phyloP scores from a whole-genome alignment of 2,329 filamentous ascomycete genomes.

The Ascomycota sp. region DNA sequence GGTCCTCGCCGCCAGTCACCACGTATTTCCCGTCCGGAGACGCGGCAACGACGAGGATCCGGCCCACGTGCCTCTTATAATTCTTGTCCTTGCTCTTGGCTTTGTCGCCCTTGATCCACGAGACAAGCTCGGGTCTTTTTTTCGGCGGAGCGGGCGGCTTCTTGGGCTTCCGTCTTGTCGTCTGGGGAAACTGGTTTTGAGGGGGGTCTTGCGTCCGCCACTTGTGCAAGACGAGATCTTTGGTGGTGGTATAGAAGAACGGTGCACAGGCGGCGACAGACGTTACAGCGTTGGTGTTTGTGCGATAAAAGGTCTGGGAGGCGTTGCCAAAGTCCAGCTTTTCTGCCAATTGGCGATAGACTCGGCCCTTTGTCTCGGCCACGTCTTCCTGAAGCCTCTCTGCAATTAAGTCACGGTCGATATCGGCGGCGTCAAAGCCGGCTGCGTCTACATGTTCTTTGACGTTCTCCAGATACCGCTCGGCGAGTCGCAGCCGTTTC shows the following conservation, averaged over 20 bases:
- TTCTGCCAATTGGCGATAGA: conserved; percentile 60
- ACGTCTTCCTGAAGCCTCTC: conserved; percentile 80
- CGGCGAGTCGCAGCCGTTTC: conserved; percentile 63
- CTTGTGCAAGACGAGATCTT: conserved; percentile 66
- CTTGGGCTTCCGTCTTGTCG: conserved; percentile 33
- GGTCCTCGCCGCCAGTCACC: conserved; percentile 71
- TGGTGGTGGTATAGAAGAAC: conserved; percentile 71
- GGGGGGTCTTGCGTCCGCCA: conserved; percentile 59
- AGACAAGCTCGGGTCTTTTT: conserved; percentile 38
- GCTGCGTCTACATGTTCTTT: conserved; percentile 56
- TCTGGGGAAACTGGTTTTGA: conserved; percentile 35
- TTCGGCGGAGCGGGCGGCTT: conserved; percentile 34
- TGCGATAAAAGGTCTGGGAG: conserved; percentile 49
- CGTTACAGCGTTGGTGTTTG: conserved; percentile 57
- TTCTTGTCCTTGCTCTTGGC: conserved; percentile 36
- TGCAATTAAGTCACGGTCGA: conserved; percentile 80
- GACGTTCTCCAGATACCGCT: conserved; percentile 82
- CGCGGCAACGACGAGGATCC: conserved; percentile 65
- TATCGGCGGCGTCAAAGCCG: conserved; percentile 83
- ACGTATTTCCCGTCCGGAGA: conserved; percentile 79
- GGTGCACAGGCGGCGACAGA: conserved; percentile 58
- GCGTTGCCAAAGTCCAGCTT: conserved; percentile 48
- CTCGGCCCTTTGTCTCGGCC: conserved; percentile 69
- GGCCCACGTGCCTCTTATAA: conserved; percentile 56
- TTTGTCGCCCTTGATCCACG: conserved; percentile 37